Evolutionary conservation across 2,329 filamentous ascomycete genomes (phyloP).

Genomic region (Emmonsia crescens): DNA sequence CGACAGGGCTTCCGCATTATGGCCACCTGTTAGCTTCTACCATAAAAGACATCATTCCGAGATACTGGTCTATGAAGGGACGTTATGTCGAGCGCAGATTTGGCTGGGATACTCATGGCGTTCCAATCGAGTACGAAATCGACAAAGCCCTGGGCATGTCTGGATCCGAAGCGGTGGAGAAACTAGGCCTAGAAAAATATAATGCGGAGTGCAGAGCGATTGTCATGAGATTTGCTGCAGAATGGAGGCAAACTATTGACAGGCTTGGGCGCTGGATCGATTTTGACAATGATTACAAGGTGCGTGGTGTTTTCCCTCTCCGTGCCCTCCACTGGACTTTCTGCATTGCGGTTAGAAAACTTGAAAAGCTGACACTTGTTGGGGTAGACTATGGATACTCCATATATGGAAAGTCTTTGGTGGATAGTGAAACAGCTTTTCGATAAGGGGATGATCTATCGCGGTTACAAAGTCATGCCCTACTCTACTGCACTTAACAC

Average conservation of each 20-base stretch:
- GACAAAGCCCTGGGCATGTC: slow-evolving; percentile 91
- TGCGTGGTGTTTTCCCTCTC: slow-evolving; percentile 20
- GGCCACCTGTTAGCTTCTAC: slow-evolving; percentile 79
- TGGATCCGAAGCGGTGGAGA: slow-evolving; percentile 73
- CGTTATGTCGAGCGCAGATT: slow-evolving; percentile 86
- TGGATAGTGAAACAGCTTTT: slow-evolving; percentile 94
- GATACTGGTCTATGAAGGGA: slow-evolving; percentile 97
- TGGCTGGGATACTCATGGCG: slow-evolving; percentile 90
- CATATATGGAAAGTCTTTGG: slow-evolving; percentile 93
- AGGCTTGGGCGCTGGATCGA: slow-evolving; percentile 91
- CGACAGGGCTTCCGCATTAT: slow-evolving; percentile 59
- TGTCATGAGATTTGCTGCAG: slow-evolving; percentile 78
- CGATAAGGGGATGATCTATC: slow-evolving; percentile 81
- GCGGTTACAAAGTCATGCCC: slow-evolving; percentile 85
- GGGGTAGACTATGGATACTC: slow-evolving; percentile 74
- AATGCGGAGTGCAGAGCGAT: slow-evolving; percentile 86
- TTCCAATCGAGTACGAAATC: slow-evolving; percentile 94
- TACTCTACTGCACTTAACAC: slow-evolving; percentile 87
- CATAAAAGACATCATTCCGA: slow-evolving; percentile 92
- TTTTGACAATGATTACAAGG: slow-evolving; percentile 96
- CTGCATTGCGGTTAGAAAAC: background rate
- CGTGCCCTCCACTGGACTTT: background rate
- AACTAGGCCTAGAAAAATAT: slow-evolving; percentile 79
- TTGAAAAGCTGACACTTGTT: slow-evolving; percentile 5
- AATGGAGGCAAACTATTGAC: slow-evolving; percentile 84